These are phyloP conservation scores for Marasmius oreades DNA, from an alignment of 1,284 basidiomycete genomes.

Conservation along the genomic window DNA sequence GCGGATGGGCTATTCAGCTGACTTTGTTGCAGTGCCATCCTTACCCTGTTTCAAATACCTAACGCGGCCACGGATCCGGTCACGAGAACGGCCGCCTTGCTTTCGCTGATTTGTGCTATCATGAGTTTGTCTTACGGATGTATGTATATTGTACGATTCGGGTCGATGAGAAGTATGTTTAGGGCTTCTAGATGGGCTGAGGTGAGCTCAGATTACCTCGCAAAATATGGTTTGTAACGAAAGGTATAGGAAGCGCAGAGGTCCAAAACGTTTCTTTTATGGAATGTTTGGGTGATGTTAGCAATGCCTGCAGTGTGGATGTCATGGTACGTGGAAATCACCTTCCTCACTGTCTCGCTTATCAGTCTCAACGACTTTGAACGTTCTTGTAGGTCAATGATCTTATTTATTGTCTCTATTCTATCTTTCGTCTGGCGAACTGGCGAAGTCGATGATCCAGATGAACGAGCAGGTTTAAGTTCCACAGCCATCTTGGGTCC, in stretches of 20 bases:
- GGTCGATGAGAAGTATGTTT: slow-evolving; percentile 76
- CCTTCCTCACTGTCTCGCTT: too few relatives aligned
- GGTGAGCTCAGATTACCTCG: slow-evolving; percentile 32
- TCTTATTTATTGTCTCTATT: slow-evolving; percentile 65
- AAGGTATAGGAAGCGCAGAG: slow-evolving; percentile 68
- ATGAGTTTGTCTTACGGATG: slow-evolving; percentile 77
- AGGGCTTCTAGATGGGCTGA: slow-evolving; percentile 75
- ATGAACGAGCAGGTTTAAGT: slow-evolving; percentile 28
- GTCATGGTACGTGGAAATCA: slow-evolving; percentile 54
- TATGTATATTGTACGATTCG: slow-evolving; percentile 72
- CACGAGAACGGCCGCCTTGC: slow-evolving; percentile 60
- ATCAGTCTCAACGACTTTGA: too few relatives aligned
- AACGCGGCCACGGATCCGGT: slow-evolving; percentile 59
- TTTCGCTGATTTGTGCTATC: slow-evolving; percentile 65
- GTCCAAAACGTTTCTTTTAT: slow-evolving; percentile 61
- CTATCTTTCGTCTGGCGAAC: slow-evolving; percentile 72
- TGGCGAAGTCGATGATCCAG: slow-evolving; percentile 46
- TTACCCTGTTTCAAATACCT: slow-evolving; percentile 70
- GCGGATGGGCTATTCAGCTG: not conserved
- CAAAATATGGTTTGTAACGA: not conserved
- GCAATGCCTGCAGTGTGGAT: slow-evolving; percentile 75
- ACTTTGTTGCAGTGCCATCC: slow-evolving; percentile 50
- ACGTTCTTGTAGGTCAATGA: slow-evolving; percentile 74
- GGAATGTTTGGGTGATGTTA: slow-evolving; percentile 80
- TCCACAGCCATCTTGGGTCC: slow-evolving; percentile 41